Base-by-base conservation (phyloP, 1,284 basidiomycete genomes). In the Cryptococcus depauperatus region DNA sequence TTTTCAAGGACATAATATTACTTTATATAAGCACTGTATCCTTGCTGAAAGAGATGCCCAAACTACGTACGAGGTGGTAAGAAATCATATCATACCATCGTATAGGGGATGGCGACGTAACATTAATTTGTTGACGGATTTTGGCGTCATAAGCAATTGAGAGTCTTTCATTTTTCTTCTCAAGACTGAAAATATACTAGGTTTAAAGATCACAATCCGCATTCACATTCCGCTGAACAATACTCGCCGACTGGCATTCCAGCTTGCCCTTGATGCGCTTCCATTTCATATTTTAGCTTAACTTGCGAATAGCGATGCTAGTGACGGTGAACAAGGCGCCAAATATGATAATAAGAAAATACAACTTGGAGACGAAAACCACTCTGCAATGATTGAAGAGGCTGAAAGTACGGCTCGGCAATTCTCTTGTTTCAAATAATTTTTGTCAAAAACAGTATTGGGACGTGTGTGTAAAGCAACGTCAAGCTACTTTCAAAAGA, bases 211-310 rank as follows among this genome's bases (percentile, higher is more conserved):
- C 79, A 27, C 58, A 68, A 47, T 91, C 0, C 90, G 95, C 56
- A 77, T 95, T 0, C 92, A 96, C 71, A 88, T 96, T 7, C 75
- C 97, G n/a, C 71, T 96, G 37, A 93, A 91, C 65, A 79, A 92
- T 46, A 77, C 96, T 13, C 80, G 89, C 41, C 90, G 91, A 1
- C 85, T 82, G 66, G 83, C 80, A 3, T 79, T 81, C 0, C 91
- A 95, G 70, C 78, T 84, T 5, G 82, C 56, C 7, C 56, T 68
- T 5, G 93, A 96, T 70, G 85, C 90, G 0, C 91, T 90, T 3
- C 79, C 91, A n/a, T 93, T 96, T 74, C 95, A 90, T 67, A 92
- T 96, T 50, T 87, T 87, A 18, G 79, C 87, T 3, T 86, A 85
- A 18, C 78, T 78, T 55, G 84, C 85, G 0, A 82, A 85, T 49